phyloP scores from a whole-genome alignment of 352 stramenopile species.

The Phytophthora sansomeana region DNA sequence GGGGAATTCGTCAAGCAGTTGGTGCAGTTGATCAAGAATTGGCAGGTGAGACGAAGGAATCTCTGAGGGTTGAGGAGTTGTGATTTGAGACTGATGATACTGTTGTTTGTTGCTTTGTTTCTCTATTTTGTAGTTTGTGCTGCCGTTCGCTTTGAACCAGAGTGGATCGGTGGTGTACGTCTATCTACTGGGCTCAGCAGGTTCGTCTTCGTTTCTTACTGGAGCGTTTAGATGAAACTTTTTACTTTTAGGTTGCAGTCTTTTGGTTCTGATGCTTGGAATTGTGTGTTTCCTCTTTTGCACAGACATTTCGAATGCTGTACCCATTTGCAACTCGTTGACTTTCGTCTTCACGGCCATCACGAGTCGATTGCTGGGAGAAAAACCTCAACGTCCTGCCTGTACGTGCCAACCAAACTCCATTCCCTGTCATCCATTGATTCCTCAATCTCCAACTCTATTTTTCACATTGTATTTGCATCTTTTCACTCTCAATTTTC shows the following conservation, averaged over 20 bases:
- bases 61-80: not conserved
- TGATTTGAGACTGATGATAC: not conserved
- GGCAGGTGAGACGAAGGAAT: constrained; percentile 52
- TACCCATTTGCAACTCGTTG: constrained; percentile 91
- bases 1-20: constrained; percentile 58
- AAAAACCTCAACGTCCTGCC: constrained; percentile 67
- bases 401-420: constrained; percentile 51
- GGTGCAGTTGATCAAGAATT: constrained; percentile 68
- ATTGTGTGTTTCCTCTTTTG: not conserved
- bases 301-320: constrained; percentile 83
- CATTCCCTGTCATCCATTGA: constrained; percentile 2
- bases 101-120: not conserved
- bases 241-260: not conserved
- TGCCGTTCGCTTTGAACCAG: constrained; percentile 87
- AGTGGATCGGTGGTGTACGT: constrained; percentile 86
- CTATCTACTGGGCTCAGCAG: constrained; percentile 76
- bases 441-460: not conserved
- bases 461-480: not conserved
- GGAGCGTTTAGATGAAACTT: not conserved
- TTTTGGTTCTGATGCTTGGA: not conserved
- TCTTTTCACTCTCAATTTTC: not conserved
- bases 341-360: constrained; percentile 91
- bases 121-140: constrained; percentile 59
- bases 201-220: constrained; percentile 34
- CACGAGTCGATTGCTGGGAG: constrained; percentile 77